Percentiles rank a stretch among this genome's conserved stretches.
phyloP scores from a whole-genome alignment of 768 basidiomycete species.

The Hygrophoropsis aurantiaca region DNA sequence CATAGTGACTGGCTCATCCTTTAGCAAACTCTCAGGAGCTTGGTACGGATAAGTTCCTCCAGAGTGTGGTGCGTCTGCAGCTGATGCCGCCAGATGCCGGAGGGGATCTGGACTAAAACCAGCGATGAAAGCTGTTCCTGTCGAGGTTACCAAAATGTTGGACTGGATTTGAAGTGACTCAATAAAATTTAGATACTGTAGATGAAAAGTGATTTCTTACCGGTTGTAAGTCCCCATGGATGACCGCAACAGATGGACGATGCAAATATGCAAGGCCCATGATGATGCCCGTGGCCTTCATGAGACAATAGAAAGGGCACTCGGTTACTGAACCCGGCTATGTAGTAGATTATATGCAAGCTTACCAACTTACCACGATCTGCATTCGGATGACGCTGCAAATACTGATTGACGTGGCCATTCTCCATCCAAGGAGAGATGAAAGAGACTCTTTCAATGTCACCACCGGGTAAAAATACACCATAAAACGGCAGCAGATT shows the following conservation, averaged over 20 bases:
- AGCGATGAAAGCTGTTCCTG: constrained; percentile 27
- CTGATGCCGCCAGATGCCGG: too few relatives aligned
- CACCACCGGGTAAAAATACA: constrained; percentile 11
- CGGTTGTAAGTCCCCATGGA: constrained; percentile 45
- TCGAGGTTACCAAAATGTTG: constrained; percentile 27
- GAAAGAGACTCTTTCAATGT: constrained; percentile 12
- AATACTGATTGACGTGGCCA: constrained; percentile 30
- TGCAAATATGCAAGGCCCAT: constrained; percentile 40
- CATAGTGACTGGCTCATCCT: too few relatives aligned
- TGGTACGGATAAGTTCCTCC: too few relatives aligned
- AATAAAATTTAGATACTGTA: not conserved
- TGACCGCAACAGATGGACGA: constrained; percentile 34
- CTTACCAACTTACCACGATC: constrained; percentile 34
- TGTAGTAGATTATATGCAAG: not conserved
- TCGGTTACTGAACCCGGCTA: not conserved
- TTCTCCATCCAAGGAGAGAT: constrained; percentile 27
- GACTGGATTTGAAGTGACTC: constrained; percentile 10
- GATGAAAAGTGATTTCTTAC: constrained; percentile 22
- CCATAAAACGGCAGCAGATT: constrained; percentile 33
- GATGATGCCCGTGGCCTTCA: constrained; percentile 37
- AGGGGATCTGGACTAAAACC: constrained; percentile 26
- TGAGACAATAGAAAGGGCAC: not conserved
- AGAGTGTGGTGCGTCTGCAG: too few relatives aligned
- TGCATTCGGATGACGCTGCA: constrained; percentile 23
- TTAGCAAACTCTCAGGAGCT: too few relatives aligned